A percentile compares a stretch with the other conserved stretches of the same genome.
phyloP scores from a whole-genome alignment of 1,139 yeast genomes.

The Candida freyschussii region DNA sequence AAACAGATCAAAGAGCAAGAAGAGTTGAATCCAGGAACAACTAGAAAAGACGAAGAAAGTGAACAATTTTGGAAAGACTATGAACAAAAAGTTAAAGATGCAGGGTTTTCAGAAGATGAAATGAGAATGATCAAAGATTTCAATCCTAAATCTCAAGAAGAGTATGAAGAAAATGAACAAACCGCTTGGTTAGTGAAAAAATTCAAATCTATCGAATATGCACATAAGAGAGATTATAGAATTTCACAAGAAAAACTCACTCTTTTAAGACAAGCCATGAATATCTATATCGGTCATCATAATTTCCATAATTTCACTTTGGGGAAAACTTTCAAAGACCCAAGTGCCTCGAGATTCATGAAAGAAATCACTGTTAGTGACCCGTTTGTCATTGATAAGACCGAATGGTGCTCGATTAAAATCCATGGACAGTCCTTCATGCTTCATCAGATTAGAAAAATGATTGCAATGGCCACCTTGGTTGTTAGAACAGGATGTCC shows the following conservation, averaged over 20 bases:
- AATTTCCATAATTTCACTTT: conserved; percentile 94
- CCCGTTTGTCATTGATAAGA: conserved; percentile 87
- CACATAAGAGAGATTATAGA: conserved; percentile 64
- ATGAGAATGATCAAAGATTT: conserved; percentile 32
- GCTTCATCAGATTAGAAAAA: conserved; percentile 96
- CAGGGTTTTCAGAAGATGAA: conserved; percentile 48
- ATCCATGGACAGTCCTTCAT: conserved; percentile 98
- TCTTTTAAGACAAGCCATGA: conserved; percentile 62
- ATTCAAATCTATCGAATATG: conserved; percentile 63
- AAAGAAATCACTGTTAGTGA: conserved; percentile 75
- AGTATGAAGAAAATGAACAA: conserved; percentile 30
- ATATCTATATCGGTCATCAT: conserved; percentile 78
- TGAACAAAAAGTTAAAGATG: conserved; percentile 36
- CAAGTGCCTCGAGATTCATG: conserved; percentile 81
- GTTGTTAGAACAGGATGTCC: conserved; percentile 87
- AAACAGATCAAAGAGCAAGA: conserved; percentile 53
- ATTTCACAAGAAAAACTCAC: conserved; percentile 57
- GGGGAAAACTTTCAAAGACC: conserved; percentile 83
- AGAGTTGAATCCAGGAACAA: conserved; percentile 50
- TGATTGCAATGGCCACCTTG: conserved; percentile 94
- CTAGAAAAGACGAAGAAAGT: conserved; percentile 65
- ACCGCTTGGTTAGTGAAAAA: conserved; percentile 43
- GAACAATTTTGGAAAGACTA: conserved; percentile 66
- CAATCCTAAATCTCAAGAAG: conserved; percentile 31
- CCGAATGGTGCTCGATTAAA: conserved; percentile 95